These are phyloP conservation scores for Venturia aucupariae DNA, from an alignment of 2,329 filamentous ascomycete genomes.

Conservation along the genomic window DNA sequence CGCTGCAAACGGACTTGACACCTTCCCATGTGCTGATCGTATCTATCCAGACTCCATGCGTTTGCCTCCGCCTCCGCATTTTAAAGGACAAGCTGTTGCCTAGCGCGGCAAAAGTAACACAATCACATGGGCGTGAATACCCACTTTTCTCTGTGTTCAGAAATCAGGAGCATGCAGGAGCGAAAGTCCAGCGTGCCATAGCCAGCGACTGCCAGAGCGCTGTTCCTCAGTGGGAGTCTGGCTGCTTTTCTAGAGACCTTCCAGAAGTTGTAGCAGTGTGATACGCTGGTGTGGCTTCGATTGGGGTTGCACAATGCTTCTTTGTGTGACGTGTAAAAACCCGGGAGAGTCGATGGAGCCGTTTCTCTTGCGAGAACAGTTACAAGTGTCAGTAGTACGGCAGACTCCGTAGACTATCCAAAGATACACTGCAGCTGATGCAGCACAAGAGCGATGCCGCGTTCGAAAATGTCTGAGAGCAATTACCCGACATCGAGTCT, in stretches of 20 bases:
- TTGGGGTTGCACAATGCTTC: neutral
- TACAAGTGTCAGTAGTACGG: neutral
- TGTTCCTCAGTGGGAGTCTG: neutral
- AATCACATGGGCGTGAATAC: constrained; percentile 1
- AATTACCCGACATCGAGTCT: neutral
- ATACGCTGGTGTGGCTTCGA: neutral
- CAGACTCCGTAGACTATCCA: neutral
- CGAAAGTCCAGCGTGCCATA: neutral
- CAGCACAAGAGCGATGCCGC: neutral
- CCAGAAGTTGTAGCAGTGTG: neutral
- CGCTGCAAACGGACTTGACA: neutral
- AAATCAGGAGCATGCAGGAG: neutral
- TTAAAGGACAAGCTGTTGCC: neutral
- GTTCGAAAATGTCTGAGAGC: neutral
- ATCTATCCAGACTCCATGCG: neutral
- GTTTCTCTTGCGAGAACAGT: neutral
- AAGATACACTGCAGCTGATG: neutral
- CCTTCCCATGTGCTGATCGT: neutral
- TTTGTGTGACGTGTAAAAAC: neutral
- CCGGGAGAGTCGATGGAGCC: neutral
- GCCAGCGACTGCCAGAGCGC: neutral
- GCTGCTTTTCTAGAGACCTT: neutral
- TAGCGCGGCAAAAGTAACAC: neutral
- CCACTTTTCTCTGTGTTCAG: neutral
- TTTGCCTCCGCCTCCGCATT: constrained; percentile 6